A percentile compares a stretch with the other conserved stretches of the same genome.
phyloP scores from a whole-genome alignment of 495 filamentous ascomycete species.

The Aspergillus taichungensis region DNA sequence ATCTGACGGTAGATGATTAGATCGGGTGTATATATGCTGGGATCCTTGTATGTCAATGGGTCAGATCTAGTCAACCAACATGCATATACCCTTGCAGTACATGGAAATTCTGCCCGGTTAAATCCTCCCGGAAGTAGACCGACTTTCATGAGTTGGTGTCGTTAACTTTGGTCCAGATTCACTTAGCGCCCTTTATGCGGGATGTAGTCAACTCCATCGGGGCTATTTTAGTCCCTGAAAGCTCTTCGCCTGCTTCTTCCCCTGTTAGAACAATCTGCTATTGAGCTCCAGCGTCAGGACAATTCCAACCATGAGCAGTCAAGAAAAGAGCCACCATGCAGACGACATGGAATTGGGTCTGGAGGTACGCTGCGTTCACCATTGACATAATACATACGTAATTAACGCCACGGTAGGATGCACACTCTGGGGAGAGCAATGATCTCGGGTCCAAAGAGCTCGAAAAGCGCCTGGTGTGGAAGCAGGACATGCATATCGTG shows the following conservation, averaged over 20 bases:
- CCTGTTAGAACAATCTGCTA: too few species aligned
- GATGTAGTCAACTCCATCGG: not conserved
- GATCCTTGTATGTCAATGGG: too few species aligned
- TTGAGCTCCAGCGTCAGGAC: too few species aligned
- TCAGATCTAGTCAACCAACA: too few species aligned
- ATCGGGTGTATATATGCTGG: too few species aligned
- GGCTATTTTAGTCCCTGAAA: too few species aligned
- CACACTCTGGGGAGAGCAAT: not conserved
- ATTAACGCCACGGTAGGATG: not conserved
- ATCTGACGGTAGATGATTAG: too few species aligned
- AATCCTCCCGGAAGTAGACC: slow-evolving; percentile 10
- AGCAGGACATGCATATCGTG: slow-evolving; percentile 53
- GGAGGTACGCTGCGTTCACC: slow-evolving; percentile 1
- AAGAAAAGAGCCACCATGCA: not conserved
- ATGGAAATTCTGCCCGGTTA: too few species aligned
- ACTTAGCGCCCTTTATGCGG: slow-evolving; percentile 1
- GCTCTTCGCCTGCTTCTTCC: not conserved
- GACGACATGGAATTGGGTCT: slow-evolving; percentile 4
- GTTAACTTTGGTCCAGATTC: not conserved
- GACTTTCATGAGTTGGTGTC: slow-evolving; percentile 1
- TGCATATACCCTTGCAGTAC: too few species aligned
- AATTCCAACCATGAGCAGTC: slow-evolving; percentile 4
- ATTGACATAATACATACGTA: too few species aligned
- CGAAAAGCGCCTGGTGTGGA: slow-evolving; percentile 41
- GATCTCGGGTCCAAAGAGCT: slow-evolving; percentile 10